phyloP scores from a whole-genome alignment of 805 yeast genomes.

The Wickerhamomyces xylosicus region DNA sequence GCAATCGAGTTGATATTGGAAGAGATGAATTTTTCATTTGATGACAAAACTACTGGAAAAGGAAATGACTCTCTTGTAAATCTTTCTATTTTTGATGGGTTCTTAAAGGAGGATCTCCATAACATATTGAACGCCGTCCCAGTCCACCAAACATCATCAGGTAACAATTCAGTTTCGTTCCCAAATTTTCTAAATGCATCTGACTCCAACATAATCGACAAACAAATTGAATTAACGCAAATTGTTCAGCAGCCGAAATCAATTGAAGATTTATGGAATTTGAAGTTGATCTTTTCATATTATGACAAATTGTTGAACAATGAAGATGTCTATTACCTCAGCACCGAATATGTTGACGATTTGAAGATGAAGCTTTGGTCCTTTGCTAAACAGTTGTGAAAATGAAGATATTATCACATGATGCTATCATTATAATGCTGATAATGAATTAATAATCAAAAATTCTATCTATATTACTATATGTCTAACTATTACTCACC shows the following conservation, averaged over 20 bases:
- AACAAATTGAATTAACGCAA: slow-evolving; percentile 38
- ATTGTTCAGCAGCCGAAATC: slow-evolving; percentile 31
- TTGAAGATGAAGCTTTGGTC: slow-evolving; percentile 36
- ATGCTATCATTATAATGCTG: no score
- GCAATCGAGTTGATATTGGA: slow-evolving; percentile 21
- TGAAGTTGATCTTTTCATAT: slow-evolving; percentile 51
- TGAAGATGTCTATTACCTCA: slow-evolving; percentile 29
- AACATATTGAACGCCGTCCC: slow-evolving; percentile 5
- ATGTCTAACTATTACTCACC: slow-evolving; percentile 1
- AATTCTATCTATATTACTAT: no score
- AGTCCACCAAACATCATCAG: slow-evolving; percentile 5
- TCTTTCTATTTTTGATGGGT: slow-evolving; percentile 8
- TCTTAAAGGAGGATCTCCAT: slow-evolving; percentile 12
- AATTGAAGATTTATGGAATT: slow-evolving; percentile 52
- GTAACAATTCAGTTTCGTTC: slow-evolving; percentile 4
- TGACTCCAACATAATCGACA: slow-evolving; percentile 40
- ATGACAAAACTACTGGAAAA: slow-evolving; percentile 1
- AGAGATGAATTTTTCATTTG: slow-evolving; percentile 14
- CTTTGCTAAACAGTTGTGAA: not conserved
- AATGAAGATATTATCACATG: no score
- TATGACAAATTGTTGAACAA: slow-evolving; percentile 33
- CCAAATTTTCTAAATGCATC: not conserved
- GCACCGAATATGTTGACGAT: slow-evolving; percentile 40
- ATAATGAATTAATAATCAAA: no score
- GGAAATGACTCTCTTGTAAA: not conserved